Percentiles rank a stretch among this genome's conserved stretches.
Conservation (phyloP, 2,329 filamentous ascomycete species). For the Alternaria postmessia region DNA sequence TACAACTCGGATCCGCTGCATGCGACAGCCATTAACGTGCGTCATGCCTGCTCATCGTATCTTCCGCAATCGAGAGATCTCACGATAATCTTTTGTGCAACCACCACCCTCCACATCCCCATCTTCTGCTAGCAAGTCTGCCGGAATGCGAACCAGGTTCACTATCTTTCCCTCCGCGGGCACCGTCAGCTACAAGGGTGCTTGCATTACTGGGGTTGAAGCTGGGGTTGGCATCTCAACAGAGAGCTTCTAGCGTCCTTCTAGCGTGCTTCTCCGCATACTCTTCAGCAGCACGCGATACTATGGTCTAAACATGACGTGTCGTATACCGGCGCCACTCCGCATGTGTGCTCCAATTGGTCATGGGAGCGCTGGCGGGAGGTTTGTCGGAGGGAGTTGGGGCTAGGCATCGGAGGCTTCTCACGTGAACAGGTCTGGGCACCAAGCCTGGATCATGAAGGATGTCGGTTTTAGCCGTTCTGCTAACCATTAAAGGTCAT, state of each 20-base stretch:
- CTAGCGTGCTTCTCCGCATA: constrained; percentile 33
- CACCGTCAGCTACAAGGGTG: background rate
- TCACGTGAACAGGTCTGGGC: constrained; percentile 11
- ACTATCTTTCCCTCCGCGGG: constrained; percentile 6
- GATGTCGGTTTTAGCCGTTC: constrained; percentile 1
- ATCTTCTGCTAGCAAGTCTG: constrained; percentile 1
- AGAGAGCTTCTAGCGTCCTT: constrained; percentile 29
- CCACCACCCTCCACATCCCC: background rate
- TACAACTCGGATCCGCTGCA: background rate
- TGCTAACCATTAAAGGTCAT: background rate
- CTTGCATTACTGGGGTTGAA: constrained; percentile 6
- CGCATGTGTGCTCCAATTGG: constrained; percentile 6
- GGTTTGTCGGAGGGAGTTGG: constrained; percentile 21
- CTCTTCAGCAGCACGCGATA: background rate
- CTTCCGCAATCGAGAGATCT: background rate
- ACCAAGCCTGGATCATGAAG: constrained; percentile 1
- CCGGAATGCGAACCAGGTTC: background rate
- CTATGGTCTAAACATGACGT: constrained; percentile 5
- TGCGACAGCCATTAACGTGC: background rate
- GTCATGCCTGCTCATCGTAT: background rate
- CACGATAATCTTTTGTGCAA: background rate
- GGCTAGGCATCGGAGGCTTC: constrained; percentile 2
- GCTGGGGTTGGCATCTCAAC: constrained; percentile 21
- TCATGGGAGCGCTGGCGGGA: constrained; percentile 11
- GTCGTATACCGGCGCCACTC: background rate